A percentile compares a stretch with the other conserved stretches of the same genome.
These are phyloP conservation scores for Phytophthora podocarpi DNA, from an alignment of 352 stramenopile species.

Conservation along the genomic window DNA sequence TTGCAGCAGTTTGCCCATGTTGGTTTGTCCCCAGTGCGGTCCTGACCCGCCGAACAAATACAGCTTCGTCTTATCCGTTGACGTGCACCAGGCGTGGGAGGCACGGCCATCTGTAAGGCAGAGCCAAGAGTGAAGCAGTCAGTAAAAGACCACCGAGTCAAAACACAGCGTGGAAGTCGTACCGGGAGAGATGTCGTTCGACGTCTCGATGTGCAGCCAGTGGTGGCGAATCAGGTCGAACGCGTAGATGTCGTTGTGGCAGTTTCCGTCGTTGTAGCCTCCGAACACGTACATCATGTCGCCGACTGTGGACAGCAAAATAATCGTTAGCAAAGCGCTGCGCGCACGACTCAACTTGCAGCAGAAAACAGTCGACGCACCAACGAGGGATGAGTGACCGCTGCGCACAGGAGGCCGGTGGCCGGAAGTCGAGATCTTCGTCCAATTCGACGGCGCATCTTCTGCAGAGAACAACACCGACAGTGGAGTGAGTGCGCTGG, in stretches of 20 bases:
- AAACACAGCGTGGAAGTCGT: neutral
- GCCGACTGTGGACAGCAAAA: constrained; percentile 43
- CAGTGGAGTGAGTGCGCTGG: neutral
- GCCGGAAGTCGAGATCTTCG: constrained; percentile 71
- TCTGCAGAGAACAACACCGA: constrained; percentile 32
- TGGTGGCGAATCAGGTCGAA: constrained; percentile 84
- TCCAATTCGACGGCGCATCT: constrained; percentile 70
- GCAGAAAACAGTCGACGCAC: constrained; percentile 33
- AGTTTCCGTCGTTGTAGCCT: constrained; percentile 88
- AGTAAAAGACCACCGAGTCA: constrained; percentile 5
- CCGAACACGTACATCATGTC: constrained; percentile 87
- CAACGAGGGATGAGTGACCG: constrained; percentile 79
- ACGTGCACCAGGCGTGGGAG: constrained; percentile 78
- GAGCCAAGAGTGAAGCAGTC: neutral
- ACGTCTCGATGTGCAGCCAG: constrained; percentile 77
- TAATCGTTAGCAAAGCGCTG: neutral
- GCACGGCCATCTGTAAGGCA: constrained; percentile 58
- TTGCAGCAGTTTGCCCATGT: constrained; percentile 87
- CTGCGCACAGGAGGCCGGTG: constrained; percentile 74
- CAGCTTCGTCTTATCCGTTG: constrained; percentile 74
- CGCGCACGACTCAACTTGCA: neutral
- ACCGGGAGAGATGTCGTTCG: constrained; percentile 75
- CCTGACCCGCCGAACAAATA: constrained; percentile 82
- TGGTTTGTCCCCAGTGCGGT: constrained; percentile 84
- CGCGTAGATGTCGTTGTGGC: constrained; percentile 85